Conservation (phyloP, 495 filamentous ascomycete genomes). For the Aspergillus wentii region DNA sequence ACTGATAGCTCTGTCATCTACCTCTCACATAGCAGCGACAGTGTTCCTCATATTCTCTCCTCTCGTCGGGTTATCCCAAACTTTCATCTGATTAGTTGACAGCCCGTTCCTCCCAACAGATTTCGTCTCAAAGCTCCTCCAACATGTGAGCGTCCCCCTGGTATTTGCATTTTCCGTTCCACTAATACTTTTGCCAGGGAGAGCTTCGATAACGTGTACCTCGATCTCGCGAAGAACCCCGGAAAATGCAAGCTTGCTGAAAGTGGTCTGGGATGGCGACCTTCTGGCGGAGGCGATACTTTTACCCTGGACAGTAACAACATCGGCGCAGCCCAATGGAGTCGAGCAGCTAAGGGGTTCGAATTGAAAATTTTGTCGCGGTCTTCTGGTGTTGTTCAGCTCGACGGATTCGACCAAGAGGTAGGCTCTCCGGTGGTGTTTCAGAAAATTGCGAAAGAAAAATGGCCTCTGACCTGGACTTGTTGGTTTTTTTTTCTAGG, state of each 20-base stretch:
- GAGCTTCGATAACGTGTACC: conserved; percentile 92
- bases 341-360: conserved; percentile 83
- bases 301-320: conserved; percentile 85
- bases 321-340: conserved; percentile 87
- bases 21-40: too few relatives aligned
- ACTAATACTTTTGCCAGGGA: conserved; percentile 53
- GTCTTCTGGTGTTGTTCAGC: conserved; percentile 78
- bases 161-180: conserved; percentile 2
- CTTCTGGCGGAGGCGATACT: conserved; percentile 77
- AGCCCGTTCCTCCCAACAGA: too few relatives aligned
- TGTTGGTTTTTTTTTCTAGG: conserved; percentile 41
- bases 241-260: conserved; percentile 94
- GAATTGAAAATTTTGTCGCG: conserved; percentile 87
- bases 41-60: too few relatives aligned
- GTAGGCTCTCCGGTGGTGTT: conserved; percentile 37
- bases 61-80: not conserved
- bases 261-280: conserved; percentile 91
- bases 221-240: conserved; percentile 84
- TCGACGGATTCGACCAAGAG: conserved; percentile 93
- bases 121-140: too few relatives aligned
- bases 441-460: too few relatives aligned
- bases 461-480: not conserved
- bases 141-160: conserved; percentile 29
- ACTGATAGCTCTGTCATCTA: not conserved
- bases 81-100: too few relatives aligned